These are phyloP conservation scores for Saprolegnia diclina DNA, from an alignment of 352 stramenopile species.

Conservation along the genomic window DNA sequence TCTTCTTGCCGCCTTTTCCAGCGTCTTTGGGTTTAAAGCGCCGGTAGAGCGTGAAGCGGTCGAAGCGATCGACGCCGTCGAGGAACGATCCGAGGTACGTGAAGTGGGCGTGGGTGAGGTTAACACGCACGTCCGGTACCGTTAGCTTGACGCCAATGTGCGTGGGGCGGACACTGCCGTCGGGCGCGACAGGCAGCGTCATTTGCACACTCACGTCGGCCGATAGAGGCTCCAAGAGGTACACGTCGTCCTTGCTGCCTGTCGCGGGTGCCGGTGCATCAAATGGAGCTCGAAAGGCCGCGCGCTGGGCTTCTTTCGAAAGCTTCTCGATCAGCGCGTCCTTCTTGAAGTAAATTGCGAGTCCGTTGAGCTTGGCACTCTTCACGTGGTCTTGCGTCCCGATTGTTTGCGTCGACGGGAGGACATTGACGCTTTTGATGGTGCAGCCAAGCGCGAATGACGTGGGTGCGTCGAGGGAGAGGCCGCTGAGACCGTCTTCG, in stretches of 20 bases:
- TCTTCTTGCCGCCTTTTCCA: background rate
- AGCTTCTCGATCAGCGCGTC: conserved; percentile 15
- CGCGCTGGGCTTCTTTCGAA: background rate
- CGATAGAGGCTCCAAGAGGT: conserved; percentile 15
- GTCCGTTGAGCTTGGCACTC: conserved; percentile 5
- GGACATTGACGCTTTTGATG: conserved; percentile 1
- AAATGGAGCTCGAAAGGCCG: conserved; percentile 19
- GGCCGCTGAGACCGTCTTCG: conserved; percentile 24
- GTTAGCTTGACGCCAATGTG: conserved; percentile 8
- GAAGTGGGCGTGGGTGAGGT: conserved; percentile 7
- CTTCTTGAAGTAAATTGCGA: conserved; percentile 23
- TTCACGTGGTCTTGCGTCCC: conserved; percentile 1
- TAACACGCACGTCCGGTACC: conserved; percentile 4
- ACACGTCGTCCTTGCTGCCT: background rate
- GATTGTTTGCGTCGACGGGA: conserved; percentile 1
- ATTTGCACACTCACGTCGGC: conserved; percentile 5
- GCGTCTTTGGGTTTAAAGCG: conserved; percentile 2
- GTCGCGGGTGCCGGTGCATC: background rate
- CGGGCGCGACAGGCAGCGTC: background rate
- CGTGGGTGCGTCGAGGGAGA: background rate
- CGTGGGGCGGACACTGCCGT: background rate
- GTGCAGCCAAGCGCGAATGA: conserved; percentile 17
- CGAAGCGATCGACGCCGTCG: conserved; percentile 23
- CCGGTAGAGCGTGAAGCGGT: conserved; percentile 24
- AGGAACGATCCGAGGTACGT: conserved; percentile 19